These are phyloP conservation scores for Cutaneotrichosporon sp. DNA, from an alignment of 1,284 basidiomycete species.

Conservation along the genomic window DNA sequence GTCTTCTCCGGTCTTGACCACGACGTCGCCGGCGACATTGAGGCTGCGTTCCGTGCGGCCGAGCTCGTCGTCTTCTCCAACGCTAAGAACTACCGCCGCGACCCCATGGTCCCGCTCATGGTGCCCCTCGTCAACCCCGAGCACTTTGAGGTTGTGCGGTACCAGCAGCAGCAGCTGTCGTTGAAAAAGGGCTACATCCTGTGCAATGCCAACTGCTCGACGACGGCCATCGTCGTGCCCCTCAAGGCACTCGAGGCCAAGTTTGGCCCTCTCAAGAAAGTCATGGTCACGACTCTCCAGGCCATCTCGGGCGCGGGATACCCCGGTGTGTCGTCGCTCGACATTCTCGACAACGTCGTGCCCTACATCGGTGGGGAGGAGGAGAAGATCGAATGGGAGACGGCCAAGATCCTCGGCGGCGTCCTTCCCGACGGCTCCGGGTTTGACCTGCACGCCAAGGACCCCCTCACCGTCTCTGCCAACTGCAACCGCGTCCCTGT, in stretches of 20 bases:
- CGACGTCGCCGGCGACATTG: conserved; percentile 91
- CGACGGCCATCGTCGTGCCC: conserved; percentile 89
- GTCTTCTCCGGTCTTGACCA: conserved; percentile 94
- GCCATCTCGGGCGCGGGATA: conserved; percentile 97
- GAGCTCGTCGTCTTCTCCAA: conserved; percentile 95
- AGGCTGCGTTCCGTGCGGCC: conserved; percentile 77
- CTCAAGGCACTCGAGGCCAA: conserved; percentile 84
- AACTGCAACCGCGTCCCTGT: conserved; percentile 90
- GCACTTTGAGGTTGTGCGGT: conserved; percentile 78
- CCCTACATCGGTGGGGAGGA: conserved; percentile 89
- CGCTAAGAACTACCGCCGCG: conserved; percentile 92
- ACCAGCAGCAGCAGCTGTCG: conserved; percentile 70
- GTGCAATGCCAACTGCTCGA: conserved; percentile 98
- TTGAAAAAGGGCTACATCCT: conserved; percentile 89
- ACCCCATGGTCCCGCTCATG: conserved; percentile 91
- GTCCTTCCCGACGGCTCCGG: conserved; percentile 55
- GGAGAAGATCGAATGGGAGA: conserved; percentile 97
- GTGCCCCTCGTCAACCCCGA: conserved; percentile 92
- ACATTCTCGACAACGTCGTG: conserved; percentile 95
- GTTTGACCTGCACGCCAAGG: conserved; percentile 79
- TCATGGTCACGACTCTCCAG: conserved; percentile 93
- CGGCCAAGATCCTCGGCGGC: conserved; percentile 91
- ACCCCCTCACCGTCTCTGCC: conserved; percentile 81
- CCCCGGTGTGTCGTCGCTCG: conserved; percentile 84
- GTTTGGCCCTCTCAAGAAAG: conserved; percentile 87